Conservation (phyloP, 805 yeast species). For the Wickerhamomyces bovis region DNA sequence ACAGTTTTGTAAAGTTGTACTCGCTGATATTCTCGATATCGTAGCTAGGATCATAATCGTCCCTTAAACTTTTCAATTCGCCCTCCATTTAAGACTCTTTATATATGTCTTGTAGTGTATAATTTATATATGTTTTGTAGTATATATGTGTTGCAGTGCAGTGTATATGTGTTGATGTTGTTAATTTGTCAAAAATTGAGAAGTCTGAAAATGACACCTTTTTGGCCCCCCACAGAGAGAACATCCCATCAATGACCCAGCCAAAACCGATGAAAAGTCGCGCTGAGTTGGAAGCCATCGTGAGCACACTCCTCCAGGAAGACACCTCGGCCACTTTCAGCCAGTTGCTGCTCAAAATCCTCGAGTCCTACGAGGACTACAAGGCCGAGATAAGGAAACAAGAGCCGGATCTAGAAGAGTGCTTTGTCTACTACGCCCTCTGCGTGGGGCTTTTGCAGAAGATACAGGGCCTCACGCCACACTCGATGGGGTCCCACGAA, state of each 20-base stretch:
- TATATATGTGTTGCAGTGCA: too few species aligned
- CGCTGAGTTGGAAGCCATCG: neutral
- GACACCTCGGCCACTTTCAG: neutral
- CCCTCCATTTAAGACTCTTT: neutral
- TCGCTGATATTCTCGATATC: neutral
- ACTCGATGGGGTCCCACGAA: neutral
- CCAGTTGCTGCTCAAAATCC: neutral
- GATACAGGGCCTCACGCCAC: neutral
- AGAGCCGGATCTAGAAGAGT: neutral
- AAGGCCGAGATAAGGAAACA: neutral
- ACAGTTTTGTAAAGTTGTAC: neutral
- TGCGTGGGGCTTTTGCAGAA: neutral
- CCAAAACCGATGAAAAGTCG: neutral
- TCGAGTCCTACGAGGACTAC: neutral
- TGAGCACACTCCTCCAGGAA: neutral
- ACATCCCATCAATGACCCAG: neutral
- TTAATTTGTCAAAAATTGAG: neutral
- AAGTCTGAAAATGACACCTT: neutral
- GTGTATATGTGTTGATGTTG: neutral
- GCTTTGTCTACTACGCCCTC: neutral
- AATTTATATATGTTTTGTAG: too few species aligned
- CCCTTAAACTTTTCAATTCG: neutral
- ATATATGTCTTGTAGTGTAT: too few species aligned
- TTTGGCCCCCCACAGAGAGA: too few species aligned
- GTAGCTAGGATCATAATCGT: neutral